These are phyloP conservation scores for Hirschioporus abietinus DNA, from an alignment of 768 basidiomycete species.

Conservation along the genomic window DNA sequence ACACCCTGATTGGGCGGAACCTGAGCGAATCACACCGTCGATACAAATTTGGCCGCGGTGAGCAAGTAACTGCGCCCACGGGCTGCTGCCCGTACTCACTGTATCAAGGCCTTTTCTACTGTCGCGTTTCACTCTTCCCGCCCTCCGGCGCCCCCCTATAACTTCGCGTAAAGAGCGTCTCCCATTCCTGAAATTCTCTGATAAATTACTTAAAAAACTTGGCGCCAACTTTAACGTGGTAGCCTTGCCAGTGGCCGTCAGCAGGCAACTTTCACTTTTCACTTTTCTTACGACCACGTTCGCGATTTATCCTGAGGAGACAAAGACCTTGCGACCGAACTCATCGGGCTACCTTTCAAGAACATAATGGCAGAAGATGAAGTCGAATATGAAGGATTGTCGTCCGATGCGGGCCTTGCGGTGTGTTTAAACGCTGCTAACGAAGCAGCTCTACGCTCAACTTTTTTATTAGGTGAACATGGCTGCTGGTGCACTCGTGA, in stretches of 20 bases:
- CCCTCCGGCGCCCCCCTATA: neutral
- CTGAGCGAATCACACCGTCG: neutral
- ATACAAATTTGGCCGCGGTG: neutral
- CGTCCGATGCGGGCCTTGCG: constrained; percentile 73
- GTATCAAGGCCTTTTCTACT: too few relatives aligned
- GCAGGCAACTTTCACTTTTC: neutral
- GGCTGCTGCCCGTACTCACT: too few relatives aligned
- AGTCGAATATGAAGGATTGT: constrained; percentile 59
- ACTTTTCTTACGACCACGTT: neutral
- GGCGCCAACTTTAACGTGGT: neutral
- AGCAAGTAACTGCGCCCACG: neutral
- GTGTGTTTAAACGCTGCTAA: constrained; percentile 34
- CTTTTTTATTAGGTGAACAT: constrained; percentile 72
- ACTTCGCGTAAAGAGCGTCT: neutral
- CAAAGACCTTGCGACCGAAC: neutral
- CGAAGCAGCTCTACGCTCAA: constrained; percentile 11
- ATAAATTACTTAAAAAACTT: neutral
- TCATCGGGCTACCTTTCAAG: neutral
- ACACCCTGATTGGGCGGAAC: neutral
- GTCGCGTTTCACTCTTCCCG: too few relatives aligned
- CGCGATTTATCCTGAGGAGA: neutral
- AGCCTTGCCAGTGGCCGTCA: neutral
- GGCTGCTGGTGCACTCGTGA: constrained; percentile 92
- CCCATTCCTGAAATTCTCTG: neutral
- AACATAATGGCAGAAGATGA: constrained; percentile 44